Evolutionary conservation across 2,329 filamentous ascomycete species (phyloP).

Genomic region (Eurotiales sp.): DNA sequence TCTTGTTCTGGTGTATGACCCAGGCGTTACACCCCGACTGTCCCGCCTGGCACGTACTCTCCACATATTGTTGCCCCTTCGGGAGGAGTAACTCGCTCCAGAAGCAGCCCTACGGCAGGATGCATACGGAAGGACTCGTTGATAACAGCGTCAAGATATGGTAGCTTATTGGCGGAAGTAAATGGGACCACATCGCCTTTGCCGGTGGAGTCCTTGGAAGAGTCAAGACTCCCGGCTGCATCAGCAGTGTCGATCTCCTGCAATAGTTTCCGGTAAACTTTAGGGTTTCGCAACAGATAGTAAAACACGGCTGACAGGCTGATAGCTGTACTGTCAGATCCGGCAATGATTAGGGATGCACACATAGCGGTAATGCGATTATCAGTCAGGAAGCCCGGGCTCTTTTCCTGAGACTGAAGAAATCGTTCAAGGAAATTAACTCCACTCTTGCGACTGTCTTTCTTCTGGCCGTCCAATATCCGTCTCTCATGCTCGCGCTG

Average conservation of each 20-base stretch:
- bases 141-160: too few relatives aligned
- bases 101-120: background rate
- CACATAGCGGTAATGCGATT: constrained; percentile 27
- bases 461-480: constrained; percentile 7
- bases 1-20: background rate
- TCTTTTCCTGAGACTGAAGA: constrained; percentile 22
- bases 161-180: too few relatives aligned
- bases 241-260: constrained; percentile 59
- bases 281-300: constrained; percentile 63
- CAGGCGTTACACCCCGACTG: background rate
- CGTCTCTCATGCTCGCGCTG: constrained; percentile 23
- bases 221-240: too few relatives aligned
- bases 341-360: constrained; percentile 53
- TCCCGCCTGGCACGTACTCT: background rate
- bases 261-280: constrained; percentile 30
- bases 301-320: constrained; percentile 69
- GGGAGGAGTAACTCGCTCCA: background rate
- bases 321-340: constrained; percentile 77
- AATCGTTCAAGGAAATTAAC: constrained; percentile 27
- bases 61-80: background rate
- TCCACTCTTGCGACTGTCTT: constrained; percentile 12
- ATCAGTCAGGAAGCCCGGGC: constrained; percentile 27
- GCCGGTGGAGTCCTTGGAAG: too few relatives aligned
- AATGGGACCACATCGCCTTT: too few relatives aligned
- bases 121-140: too few relatives aligned